Evolutionary conservation across 768 basidiomycete species (phyloP).

Genomic region (Lactarius quietus): DNA sequence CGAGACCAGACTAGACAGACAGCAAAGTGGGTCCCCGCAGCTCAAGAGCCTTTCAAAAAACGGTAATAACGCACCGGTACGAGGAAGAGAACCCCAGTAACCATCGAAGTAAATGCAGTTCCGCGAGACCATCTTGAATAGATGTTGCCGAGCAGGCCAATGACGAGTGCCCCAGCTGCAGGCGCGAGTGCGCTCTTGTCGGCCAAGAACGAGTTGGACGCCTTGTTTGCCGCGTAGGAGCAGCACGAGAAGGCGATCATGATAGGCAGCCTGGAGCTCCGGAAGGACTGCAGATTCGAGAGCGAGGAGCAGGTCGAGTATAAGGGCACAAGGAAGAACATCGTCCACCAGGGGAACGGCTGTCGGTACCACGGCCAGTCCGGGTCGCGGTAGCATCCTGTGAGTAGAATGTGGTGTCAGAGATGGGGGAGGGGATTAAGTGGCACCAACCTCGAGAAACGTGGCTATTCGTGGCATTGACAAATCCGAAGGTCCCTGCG

Average conservation of each 20-base stretch:
- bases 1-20: constrained; percentile 60
- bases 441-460: constrained; percentile 32
- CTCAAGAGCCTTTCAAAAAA: background rate
- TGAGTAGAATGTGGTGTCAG: background rate
- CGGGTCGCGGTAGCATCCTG: constrained; percentile 74
- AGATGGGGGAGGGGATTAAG: background rate
- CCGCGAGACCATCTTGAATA: constrained; percentile 73
- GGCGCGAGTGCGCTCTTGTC: constrained; percentile 72
- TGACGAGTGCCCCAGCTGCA: constrained; percentile 71
- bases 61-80: constrained; percentile 62
- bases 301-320: constrained; percentile 74
- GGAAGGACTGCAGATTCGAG: constrained; percentile 68
- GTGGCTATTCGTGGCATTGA: constrained; percentile 31
- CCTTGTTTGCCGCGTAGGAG: constrained; percentile 67
- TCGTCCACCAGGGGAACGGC: constrained; percentile 77
- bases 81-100: constrained; percentile 88
- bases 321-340: constrained; percentile 70
- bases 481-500: constrained; percentile 31
- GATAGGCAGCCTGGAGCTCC: constrained; percentile 66
- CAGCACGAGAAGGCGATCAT: constrained; percentile 79
- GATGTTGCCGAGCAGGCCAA: constrained; percentile 77
- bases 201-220: constrained; percentile 56
- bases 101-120: constrained; percentile 87
- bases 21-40: constrained; percentile 1
- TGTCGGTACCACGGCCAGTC: constrained; percentile 75